Percentiles rank a stretch among this genome's conserved stretches.
Evolutionary conservation across 2,329 filamentous ascomycete genomes (phyloP).

Genomic region (Curvularia hawaiiensis): DNA sequence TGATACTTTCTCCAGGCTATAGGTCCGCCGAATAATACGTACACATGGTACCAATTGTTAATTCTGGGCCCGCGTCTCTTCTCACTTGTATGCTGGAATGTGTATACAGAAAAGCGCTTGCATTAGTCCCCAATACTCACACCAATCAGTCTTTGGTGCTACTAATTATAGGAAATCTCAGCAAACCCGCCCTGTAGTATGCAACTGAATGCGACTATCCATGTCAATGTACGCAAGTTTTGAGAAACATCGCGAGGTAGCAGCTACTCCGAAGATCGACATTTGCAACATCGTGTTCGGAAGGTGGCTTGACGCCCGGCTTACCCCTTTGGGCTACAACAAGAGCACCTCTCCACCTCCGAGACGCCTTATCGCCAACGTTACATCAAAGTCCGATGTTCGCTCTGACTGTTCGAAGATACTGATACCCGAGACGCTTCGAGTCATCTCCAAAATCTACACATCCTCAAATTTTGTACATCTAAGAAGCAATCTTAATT

Average conservation of each 20-base stretch:
- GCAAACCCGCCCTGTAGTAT: not conserved
- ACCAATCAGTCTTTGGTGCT: not conserved
- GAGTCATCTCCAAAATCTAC: too few relatives aligned
- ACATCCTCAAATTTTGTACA: too few relatives aligned
- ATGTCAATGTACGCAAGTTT: not conserved
- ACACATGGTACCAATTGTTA: not conserved
- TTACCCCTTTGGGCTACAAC: slow-evolving; percentile 17
- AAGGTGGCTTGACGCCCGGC: slow-evolving; percentile 17
- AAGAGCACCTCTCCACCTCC: slow-evolving; percentile 7
- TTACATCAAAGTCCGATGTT: slow-evolving; percentile 7
- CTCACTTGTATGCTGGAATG: not conserved
- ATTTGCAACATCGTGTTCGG: slow-evolving; percentile 3
- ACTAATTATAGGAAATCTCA: not conserved
- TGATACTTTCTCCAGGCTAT: not conserved
- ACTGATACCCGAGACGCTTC: not conserved
- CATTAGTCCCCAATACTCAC: not conserved
- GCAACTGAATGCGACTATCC: not conserved
- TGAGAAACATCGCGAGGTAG: not conserved
- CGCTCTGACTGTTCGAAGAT: not conserved
- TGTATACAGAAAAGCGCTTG: not conserved
- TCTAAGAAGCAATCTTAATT: not conserved
- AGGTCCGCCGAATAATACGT: not conserved
- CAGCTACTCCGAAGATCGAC: not conserved
- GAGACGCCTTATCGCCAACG: slow-evolving; percentile 5
- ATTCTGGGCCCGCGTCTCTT: not conserved